Percentiles rank a stretch among this genome's conserved stretches.
Evolutionary conservation across 495 filamentous ascomycete genomes (phyloP).

Genomic region (Tuber magnatum): DNA sequence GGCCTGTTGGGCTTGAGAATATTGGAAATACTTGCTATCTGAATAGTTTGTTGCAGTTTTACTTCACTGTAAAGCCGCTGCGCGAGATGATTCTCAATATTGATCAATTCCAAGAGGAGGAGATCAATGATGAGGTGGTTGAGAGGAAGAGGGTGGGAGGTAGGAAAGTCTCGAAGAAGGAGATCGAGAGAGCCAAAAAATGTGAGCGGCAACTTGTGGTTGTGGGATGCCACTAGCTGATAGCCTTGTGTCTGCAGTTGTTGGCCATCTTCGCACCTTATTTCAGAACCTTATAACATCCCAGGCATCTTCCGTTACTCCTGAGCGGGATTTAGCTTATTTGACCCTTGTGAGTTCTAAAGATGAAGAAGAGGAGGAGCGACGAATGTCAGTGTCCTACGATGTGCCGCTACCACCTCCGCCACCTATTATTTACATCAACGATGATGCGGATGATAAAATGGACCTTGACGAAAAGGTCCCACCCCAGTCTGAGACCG

Average conservation of each 20-base stretch:
- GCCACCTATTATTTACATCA: constrained; percentile 20
- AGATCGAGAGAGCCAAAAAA: constrained; percentile 60
- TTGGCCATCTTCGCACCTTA: constrained; percentile 61
- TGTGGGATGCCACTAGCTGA: neutral
- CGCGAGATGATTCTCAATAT: constrained; percentile 71
- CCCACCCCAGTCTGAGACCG: constrained; percentile 7
- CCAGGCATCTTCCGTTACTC: constrained; percentile 51
- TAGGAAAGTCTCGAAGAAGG: constrained; percentile 49
- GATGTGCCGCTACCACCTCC: constrained; percentile 12
- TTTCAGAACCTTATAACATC: constrained; percentile 65
- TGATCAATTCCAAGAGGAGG: constrained; percentile 57
- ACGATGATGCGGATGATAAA: constrained; percentile 38
- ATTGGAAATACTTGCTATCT: constrained; percentile 98
- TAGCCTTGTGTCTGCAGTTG: constrained; percentile 48
- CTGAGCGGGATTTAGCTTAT: constrained; percentile 72
- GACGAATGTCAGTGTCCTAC: constrained; percentile 34
- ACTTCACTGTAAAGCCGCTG: constrained; percentile 78
- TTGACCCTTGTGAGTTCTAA: constrained; percentile 63
- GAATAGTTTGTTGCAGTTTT: constrained; percentile 92
- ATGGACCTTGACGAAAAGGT: constrained; percentile 35
- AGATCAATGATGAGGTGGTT: constrained; percentile 54
- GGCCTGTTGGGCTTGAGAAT: constrained; percentile 80
- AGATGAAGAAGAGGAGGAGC: constrained; percentile 46
- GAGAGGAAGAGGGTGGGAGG: constrained; percentile 58
- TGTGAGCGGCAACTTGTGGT: constrained; percentile 51